Evolutionary conservation across 2,329 filamentous ascomycete species (phyloP).

Genomic region (Aurifilum marmelostoma): DNA sequence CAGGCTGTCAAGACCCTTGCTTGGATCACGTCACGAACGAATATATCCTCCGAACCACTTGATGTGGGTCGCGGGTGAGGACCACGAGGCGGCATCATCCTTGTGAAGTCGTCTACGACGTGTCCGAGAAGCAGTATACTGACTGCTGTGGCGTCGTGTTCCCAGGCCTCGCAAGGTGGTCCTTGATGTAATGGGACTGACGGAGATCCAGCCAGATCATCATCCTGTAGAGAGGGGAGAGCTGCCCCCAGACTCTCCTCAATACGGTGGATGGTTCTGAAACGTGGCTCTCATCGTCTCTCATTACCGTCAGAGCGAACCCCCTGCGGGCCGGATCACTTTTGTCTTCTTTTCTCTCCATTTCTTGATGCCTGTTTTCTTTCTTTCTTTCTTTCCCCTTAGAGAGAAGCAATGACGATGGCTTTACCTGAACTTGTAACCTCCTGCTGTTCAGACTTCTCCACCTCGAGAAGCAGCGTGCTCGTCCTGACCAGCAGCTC

Average conservation of each 20-base stretch:
- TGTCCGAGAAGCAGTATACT: slow-evolving; percentile 22
- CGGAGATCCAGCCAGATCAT: background rate
- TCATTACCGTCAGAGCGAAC: background rate
- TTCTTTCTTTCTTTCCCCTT: background rate
- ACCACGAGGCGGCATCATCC: slow-evolving; percentile 27
- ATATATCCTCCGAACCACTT: background rate
- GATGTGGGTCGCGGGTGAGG: background rate
- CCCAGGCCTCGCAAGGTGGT: background rate
- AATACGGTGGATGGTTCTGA: slow-evolving; percentile 12
- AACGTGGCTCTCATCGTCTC: slow-evolving; percentile 1
- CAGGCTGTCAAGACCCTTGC: background rate
- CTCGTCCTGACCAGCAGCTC: slow-evolving; percentile 70
- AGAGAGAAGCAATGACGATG: slow-evolving; percentile 62
- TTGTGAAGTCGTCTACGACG: slow-evolving; percentile 29
- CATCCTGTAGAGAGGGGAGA: slow-evolving; percentile 14
- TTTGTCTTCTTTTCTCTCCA: slow-evolving; percentile 21
- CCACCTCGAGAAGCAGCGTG: slow-evolving; percentile 65
- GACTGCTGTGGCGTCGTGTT: slow-evolving; percentile 15
- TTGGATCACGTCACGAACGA: background rate
- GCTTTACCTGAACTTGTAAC: slow-evolving; percentile 65
- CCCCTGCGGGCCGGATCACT: background rate
- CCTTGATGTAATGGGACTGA: slow-evolving; percentile 8
- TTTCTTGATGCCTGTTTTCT: slow-evolving; percentile 24
- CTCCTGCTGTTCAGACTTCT: slow-evolving; percentile 65
- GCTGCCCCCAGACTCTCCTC: slow-evolving; percentile 27